Percentiles rank a stretch among this genome's conserved stretches.
These are phyloP conservation scores for Chrysophaeum taylorii DNA, from an alignment of 352 stramenopile genomes.

Conservation along the genomic window DNA sequence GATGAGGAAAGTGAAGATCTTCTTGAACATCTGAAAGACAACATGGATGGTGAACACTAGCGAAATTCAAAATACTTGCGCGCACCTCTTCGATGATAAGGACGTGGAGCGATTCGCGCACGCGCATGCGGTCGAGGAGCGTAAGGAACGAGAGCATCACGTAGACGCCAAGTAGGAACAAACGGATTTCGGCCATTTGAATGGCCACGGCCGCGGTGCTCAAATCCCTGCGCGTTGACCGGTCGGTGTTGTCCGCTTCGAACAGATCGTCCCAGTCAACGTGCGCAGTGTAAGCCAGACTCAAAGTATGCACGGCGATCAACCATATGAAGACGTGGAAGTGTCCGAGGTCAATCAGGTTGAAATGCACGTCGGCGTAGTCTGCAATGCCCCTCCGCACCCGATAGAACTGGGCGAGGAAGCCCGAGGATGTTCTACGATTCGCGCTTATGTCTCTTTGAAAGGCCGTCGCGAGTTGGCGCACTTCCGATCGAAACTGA, in stretches of 20 bases:
- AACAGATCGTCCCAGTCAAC: not conserved
- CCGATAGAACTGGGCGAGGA: no score
- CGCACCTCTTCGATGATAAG: conserved; percentile 11
- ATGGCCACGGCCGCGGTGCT: not conserved
- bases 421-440: no score
- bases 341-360: not conserved
- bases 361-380: not conserved
- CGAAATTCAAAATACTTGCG: no score
- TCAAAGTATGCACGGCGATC: not conserved
- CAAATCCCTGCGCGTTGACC: not conserved
- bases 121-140: not conserved
- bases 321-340: not conserved
- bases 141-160: not conserved
- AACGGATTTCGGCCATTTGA: not conserved
- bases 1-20: conserved; percentile 2
- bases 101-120: not conserved
- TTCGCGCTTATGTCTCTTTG: no score
- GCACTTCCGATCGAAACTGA: not conserved
- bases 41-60: no score
- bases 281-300: not conserved
- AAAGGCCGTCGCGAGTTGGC: not conserved
- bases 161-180: not conserved
- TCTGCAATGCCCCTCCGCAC: not conserved
- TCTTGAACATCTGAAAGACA: conserved; percentile 12
- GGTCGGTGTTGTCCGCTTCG: not conserved